These are phyloP conservation scores for Rhododendron ovatum DNA, from an alignment of 148 eudicot species.

Conservation along the genomic window DNA sequence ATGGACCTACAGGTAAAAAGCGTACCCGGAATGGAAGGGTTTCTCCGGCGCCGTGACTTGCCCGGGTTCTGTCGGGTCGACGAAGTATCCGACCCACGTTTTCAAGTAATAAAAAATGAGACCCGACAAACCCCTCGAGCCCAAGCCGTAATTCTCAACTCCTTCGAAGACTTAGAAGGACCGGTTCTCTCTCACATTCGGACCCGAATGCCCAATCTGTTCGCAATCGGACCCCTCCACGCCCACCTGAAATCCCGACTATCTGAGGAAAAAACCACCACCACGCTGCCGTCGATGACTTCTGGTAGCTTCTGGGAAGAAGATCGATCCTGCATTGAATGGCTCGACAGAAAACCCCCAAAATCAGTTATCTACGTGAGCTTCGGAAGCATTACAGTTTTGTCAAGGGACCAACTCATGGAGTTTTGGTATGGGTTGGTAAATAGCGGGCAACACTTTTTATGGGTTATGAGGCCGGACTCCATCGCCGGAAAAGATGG, in stretches of 20 bases:
- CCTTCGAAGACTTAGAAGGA: constrained; percentile 17
- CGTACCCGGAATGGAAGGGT: constrained; percentile 14
- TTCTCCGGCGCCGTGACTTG: constrained; percentile 20
- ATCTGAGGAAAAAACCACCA: not conserved
- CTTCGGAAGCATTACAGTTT: constrained; percentile 1
- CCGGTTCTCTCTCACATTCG: constrained; percentile 10
- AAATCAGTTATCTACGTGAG: not conserved
- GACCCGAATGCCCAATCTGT: constrained; percentile 7
- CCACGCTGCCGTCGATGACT: no score
- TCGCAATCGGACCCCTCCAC: constrained; percentile 12
- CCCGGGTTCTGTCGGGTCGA: not conserved
- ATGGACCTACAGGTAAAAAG: not conserved
- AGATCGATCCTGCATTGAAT: constrained; percentile 7
- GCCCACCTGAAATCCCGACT: not conserved
- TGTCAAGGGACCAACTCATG: not conserved
- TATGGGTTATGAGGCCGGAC: constrained; percentile 11
- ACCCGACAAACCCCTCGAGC: not conserved
- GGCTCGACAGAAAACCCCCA: constrained; percentile 5
- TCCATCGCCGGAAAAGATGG: not conserved
- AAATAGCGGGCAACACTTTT: constrained; percentile 8
- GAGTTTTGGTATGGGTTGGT: constrained; percentile 19
- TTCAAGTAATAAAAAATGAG: not conserved
- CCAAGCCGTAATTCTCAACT: constrained; percentile 18
- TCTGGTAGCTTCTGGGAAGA: constrained; percentile 9
- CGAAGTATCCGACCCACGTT: not conserved